Percentiles rank a stretch among this genome's conserved stretches.
These are phyloP conservation scores for Monosiga brevicollis DNA, from an alignment of 78 protist genomes.

Conservation along the genomic window DNA sequence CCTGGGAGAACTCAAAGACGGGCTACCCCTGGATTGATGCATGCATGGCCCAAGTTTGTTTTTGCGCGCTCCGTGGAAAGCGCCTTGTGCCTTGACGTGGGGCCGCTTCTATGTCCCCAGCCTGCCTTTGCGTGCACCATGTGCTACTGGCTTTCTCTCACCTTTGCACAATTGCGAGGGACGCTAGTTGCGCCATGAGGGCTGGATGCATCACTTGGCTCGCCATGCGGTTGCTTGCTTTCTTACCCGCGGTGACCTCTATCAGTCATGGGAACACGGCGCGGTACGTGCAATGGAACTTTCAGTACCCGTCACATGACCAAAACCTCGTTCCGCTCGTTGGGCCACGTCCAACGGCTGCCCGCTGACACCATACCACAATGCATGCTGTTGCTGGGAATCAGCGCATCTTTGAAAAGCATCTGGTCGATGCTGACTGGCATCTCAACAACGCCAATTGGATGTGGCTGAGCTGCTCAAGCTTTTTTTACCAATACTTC, in stretches of 20 bases:
- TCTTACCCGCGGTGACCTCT: slow-evolving; percentile 46
- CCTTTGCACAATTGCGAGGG: too few relatives aligned
- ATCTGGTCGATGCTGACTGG: slow-evolving; percentile 34
- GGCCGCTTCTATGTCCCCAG: too few relatives aligned
- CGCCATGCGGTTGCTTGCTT: slow-evolving; percentile 55
- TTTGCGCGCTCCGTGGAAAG: too few relatives aligned
- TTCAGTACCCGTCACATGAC: not conserved
- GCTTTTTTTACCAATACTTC: slow-evolving; percentile 35
- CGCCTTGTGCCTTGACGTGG: too few relatives aligned
- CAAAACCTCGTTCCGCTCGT: too few relatives aligned
- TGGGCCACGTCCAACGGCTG: too few relatives aligned
- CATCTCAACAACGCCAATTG: slow-evolving; percentile 41
- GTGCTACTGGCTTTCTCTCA: too few relatives aligned
- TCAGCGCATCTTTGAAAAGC: slow-evolving; percentile 12
- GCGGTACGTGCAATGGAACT: not conserved
- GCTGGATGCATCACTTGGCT: slow-evolving; percentile 48
- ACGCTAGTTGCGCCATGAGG: slow-evolving; percentile 1
- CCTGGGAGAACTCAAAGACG: slow-evolving; percentile 13
- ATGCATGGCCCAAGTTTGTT: slow-evolving; percentile 26
- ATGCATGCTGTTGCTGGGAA: not conserved
- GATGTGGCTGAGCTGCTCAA: slow-evolving; percentile 40
- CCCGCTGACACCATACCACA: too few relatives aligned
- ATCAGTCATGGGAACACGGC: slow-evolving; percentile 27
- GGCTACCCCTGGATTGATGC: slow-evolving; percentile 55
- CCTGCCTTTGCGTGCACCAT: too few relatives aligned